phyloP scores from a whole-genome alignment of 1,284 basidiomycete genomes.

The Cutaneotrichosporon cutaneum region DNA sequence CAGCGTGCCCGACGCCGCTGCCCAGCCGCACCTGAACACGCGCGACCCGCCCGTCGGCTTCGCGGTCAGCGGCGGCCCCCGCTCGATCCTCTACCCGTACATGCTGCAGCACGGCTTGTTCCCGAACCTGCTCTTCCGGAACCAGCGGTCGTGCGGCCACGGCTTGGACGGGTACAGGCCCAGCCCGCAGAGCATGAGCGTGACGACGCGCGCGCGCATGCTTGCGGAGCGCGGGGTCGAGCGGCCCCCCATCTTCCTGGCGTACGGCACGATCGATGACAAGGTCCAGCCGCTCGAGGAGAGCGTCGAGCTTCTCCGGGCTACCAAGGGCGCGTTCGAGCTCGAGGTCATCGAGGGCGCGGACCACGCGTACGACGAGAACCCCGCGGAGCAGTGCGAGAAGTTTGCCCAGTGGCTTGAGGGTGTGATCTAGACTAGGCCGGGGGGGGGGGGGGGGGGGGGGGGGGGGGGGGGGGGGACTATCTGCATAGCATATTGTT shows the following conservation, averaged over 20 bases:
- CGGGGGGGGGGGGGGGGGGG: too few relatives aligned
- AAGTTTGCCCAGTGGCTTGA: slow-evolving; percentile 44
- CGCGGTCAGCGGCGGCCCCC: slow-evolving; percentile 42
- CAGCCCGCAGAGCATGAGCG: slow-evolving; percentile 35
- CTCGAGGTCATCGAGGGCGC: slow-evolving; percentile 37
- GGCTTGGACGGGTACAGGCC: slow-evolving; percentile 45
- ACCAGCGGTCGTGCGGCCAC: slow-evolving; percentile 38
- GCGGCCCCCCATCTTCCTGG: slow-evolving; percentile 37
- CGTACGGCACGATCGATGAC: slow-evolving; percentile 40
- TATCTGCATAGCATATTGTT: too few relatives aligned
- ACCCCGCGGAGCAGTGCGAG: slow-evolving; percentile 38
- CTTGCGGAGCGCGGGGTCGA: slow-evolving; percentile 10
- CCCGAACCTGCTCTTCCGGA: slow-evolving; percentile 44
- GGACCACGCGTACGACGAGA: slow-evolving; percentile 48
- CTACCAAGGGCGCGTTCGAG: slow-evolving; percentile 18
- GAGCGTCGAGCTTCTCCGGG: slow-evolving; percentile 32
- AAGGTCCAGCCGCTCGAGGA: slow-evolving; percentile 46
- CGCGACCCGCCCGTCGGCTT: slow-evolving; percentile 42
- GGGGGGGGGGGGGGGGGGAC: too few relatives aligned
- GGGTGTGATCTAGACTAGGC: slow-evolving; percentile 6
- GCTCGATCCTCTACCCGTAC: slow-evolving; percentile 48
- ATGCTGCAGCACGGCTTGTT: slow-evolving; percentile 51
- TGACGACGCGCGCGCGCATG: slow-evolving; percentile 34
- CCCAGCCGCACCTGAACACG: slow-evolving; percentile 43
- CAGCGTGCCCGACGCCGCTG: slow-evolving; percentile 41